These are phyloP conservation scores for Wickerhamiella parazyma DNA, from an alignment of 805 yeast species.

Conservation along the genomic window DNA sequence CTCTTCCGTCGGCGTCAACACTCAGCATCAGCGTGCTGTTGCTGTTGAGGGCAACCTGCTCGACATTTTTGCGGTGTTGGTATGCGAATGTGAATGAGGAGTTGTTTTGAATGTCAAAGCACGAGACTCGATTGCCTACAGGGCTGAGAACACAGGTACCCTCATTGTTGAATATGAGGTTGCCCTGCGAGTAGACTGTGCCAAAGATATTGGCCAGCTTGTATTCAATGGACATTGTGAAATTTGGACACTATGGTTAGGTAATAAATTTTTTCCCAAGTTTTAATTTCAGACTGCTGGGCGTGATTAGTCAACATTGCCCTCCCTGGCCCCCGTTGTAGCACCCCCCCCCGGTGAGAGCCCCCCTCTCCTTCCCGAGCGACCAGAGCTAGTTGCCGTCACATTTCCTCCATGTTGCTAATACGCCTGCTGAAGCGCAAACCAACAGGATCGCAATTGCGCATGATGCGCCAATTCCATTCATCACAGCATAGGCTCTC, in stretches of 20 bases:
- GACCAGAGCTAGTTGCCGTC: too few relatives aligned
- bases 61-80: conserved; percentile 79
- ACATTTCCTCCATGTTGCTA: too few relatives aligned
- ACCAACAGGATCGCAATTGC: neutral
- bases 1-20: conserved; percentile 86
- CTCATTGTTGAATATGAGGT: conserved; percentile 69
- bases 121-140: conserved; percentile 85
- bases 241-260: conserved; percentile 3
- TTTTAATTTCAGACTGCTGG: too few relatives aligned
- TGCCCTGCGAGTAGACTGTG: conserved; percentile 90
- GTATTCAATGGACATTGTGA: conserved; percentile 19
- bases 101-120: conserved; percentile 73
- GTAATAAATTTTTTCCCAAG: neutral
- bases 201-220: conserved; percentile 81
- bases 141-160: conserved; percentile 78
- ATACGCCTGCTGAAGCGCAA: neutral
- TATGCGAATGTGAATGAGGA: conserved; percentile 80
- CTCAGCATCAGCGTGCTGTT: conserved; percentile 70
- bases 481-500: neutral
- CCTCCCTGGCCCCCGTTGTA: too few relatives aligned
- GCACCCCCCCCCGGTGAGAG: too few relatives aligned
- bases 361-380: too few relatives aligned
- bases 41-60: conserved; percentile 65
- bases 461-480: neutral
- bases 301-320: too few relatives aligned